Base-by-base conservation (phyloP, 164 flowering plant species). In the Magnolia changhungtana region DNA sequence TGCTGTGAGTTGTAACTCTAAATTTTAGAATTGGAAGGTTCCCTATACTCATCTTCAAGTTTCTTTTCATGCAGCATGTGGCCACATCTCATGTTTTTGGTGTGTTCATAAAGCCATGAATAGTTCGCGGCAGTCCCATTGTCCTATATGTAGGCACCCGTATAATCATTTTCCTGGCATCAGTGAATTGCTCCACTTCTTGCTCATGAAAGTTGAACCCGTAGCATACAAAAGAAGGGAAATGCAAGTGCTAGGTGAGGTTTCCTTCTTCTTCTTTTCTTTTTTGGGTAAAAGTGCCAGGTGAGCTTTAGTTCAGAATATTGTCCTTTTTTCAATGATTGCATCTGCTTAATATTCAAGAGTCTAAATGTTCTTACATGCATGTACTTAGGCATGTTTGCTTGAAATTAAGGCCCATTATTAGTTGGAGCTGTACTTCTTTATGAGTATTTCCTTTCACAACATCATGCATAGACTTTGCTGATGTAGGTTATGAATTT, bases 21-120 rank as follows among this genome's bases (percentile, higher is more conserved):
- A 55, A 7, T 59, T 23, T 63, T 75, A 19, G 11, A 73, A 49
- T 37, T 16, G 11, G 23, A 21, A 8, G 49, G 27, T 11, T 73
- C 23, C 20, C 37, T 61, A n/a, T 50, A 27, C 18, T 24, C 9
- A 75, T 55, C 14, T 31, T 50, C 21, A 19, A 27, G 8, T 51
- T 27, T 67, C 49, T 67, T 29, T 67, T 29, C 8, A 4, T 82
- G 84, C 97, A 95, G 98, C 84, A 51, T 95, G 98, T 83, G 98
- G 98, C 77, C 98, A 93, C 63, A 67, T 93, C 69, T 87, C 91
- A 67, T 95, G 98, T 83, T 95, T 95, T 81, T 95, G 98, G 98
- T 95, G 98, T 81, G 87, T 87, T 27, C 89, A 89, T 72, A 24
- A 19, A 16, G 88, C 91, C 29, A 95, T 95, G 98, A 79, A 66